These are phyloP conservation scores for Suillus lakei DNA, from an alignment of 768 basidiomycete genomes.

Conservation along the genomic window DNA sequence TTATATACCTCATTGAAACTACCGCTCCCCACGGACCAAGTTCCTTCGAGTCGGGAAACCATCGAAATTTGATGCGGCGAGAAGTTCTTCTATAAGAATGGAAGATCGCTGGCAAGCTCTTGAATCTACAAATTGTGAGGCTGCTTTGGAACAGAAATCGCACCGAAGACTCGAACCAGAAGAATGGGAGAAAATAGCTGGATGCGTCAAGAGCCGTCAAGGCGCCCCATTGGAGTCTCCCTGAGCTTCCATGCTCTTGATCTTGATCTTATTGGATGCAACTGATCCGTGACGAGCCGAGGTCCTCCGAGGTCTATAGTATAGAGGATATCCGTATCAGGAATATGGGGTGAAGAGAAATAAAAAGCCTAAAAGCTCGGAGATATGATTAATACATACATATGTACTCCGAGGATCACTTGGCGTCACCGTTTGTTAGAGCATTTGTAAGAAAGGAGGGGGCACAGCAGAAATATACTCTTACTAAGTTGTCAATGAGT, in stretches of 20 bases:
- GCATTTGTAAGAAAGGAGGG: neutral
- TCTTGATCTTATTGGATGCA: neutral
- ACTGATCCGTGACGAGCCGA: conserved; percentile 4
- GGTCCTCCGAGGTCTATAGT: neutral
- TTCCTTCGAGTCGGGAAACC: neutral
- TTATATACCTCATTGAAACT: neutral
- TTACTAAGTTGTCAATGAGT: neutral
- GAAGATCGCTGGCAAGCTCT: neutral
- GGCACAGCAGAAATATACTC: neutral
- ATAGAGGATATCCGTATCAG: conserved; percentile 15
- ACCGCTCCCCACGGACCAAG: neutral
- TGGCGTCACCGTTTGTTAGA: neutral
- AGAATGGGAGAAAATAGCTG: neutral
- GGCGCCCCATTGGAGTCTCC: neutral
- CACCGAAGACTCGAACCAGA: neutral
- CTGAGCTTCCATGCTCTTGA: neutral
- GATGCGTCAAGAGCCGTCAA: too few relatives aligned
- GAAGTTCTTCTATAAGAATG: neutral
- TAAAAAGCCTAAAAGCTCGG: conserved; percentile 29
- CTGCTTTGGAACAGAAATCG: neutral
- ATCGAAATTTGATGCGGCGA: neutral
- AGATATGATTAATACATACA: conserved; percentile 2
- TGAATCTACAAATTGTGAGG: neutral
- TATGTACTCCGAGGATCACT: neutral
- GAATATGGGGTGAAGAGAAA: conserved; percentile 26